Conservation (phyloP, 2,329 filamentous ascomycete species). For the Polytolypa hystricis region DNA sequence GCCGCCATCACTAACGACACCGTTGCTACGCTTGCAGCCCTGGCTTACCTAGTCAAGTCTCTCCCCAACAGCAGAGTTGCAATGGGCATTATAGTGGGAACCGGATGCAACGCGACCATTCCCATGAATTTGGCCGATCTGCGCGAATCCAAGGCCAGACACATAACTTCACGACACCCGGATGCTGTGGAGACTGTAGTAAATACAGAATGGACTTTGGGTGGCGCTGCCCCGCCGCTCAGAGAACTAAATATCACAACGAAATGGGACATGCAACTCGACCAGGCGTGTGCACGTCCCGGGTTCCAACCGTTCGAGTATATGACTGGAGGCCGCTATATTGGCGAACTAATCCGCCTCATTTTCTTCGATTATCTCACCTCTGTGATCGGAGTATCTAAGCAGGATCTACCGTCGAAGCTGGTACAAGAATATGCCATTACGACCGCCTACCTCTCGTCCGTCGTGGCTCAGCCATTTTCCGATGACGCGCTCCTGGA, state of each 20-base stretch:
- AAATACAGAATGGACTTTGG: conserved; percentile 78
- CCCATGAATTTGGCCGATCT: conserved; percentile 55
- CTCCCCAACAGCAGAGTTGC: conserved; percentile 52
- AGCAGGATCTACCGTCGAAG: conserved; percentile 40
- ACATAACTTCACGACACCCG: conserved; percentile 37
- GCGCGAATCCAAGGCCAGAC: conserved; percentile 49
- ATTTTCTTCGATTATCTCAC: conserved; percentile 57
- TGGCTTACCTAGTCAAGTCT: conserved; percentile 59
- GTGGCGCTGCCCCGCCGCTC: conserved; percentile 59
- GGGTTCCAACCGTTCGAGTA: conserved; percentile 78
- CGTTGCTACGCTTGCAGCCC: conserved; percentile 66
- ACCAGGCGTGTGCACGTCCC: conserved; percentile 54
- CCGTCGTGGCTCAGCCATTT: conserved; percentile 48
- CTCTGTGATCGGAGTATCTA: conserved; percentile 29
- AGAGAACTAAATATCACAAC: conserved; percentile 50
- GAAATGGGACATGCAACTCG: conserved; percentile 58
- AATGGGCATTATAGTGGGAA: conserved; percentile 74
- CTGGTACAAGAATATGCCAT: conserved; percentile 51
- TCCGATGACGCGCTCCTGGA: conserved; percentile 39
- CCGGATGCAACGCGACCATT: conserved; percentile 71
- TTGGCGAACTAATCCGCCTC: conserved; percentile 64
- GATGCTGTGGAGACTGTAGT: conserved; percentile 58
- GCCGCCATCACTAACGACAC: conserved; percentile 73
- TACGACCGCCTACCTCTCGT: conserved; percentile 62
- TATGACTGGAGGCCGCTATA: conserved; percentile 68